Evolutionary conservation across 257 asterid species (phyloP), one percentile per base, ranked within the genome.

Genomic region (Nicotiana noctiflora): DNA sequence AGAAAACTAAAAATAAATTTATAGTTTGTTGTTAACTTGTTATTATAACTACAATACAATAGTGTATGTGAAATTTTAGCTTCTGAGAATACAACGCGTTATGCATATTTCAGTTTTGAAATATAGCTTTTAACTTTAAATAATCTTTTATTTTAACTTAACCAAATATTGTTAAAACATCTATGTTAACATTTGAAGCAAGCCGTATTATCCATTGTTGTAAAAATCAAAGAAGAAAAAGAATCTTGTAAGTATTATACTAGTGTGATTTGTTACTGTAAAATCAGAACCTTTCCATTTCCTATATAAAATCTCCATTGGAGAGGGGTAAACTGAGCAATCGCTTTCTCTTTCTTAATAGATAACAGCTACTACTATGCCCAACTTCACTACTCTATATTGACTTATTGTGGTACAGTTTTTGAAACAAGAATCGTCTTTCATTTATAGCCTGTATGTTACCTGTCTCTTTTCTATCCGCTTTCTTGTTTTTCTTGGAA

Each of bases 371-470:
- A 62, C 75, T 40, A 52, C 8, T 21, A 21, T 21, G 12, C 31
- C 66, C 15, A 23, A 14, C n/a, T 52, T 52, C 56, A 52, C 56
- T 52, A 14, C 6, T 1, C 57, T 52, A 52, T 52, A 40, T 40
- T 40, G 57, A 25, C 44, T 70, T 21, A 37, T 68, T 40, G n/a
- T 37, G 11, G 17, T 49, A 49, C 5, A 72, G 59, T 29, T 29
- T 29, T 29, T 29, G 27, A 25, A 5, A 61, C 3, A 21, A 74
- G 51, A 57, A 37, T 77, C n/a, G 3, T 44, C 63, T 79, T 66
- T 62, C 75, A 74, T 74, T 74, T 74, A 49, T 49, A 19, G 25
- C 82, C 82, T 79, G 82, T 79, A 79, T 23, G 75, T 15, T 79
- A 62, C 51, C 75, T 79, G 82, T 79, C 18, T 31, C 75, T 60